Conservation (phyloP, 1,139 yeast genomes). For the Meyerozyma athensensis region DNA sequence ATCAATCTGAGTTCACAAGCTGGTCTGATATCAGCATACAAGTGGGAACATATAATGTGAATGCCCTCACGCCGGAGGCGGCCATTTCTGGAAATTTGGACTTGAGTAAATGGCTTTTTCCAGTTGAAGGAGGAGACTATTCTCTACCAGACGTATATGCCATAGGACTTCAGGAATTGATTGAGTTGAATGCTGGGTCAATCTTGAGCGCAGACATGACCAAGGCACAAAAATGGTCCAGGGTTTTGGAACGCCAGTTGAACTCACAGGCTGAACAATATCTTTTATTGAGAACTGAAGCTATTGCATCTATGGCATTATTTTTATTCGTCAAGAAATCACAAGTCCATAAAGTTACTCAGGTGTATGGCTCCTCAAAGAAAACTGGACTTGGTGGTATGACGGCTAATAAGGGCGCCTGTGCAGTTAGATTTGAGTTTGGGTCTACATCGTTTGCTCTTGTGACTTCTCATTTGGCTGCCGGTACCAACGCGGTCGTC, state of each 20-base stretch:
- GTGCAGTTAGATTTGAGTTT: conserved; percentile 74
- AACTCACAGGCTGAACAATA: conserved; percentile 38
- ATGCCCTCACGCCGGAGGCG: conserved; percentile 57
- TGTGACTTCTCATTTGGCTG: conserved; percentile 91
- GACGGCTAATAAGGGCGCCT: conserved; percentile 89
- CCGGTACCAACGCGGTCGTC: conserved; percentile 77
- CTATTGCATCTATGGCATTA: conserved; percentile 42
- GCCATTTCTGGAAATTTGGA: conserved; percentile 34
- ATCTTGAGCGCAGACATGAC: conserved; percentile 66
- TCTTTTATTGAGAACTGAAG: conserved; percentile 37
- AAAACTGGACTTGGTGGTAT: conserved; percentile 92
- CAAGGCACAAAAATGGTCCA: conserved; percentile 62
- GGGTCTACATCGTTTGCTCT: conserved; percentile 78
- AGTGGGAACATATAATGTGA: conserved; percentile 85
- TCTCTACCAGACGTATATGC: conserved; percentile 67
- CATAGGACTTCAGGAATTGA: conserved; percentile 88
- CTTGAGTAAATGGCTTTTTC: conserved; percentile 78
- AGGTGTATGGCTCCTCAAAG: conserved; percentile 74
- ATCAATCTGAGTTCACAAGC: conserved; percentile 56
- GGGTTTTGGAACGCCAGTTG: conserved; percentile 50
- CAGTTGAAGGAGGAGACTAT: conserved; percentile 47
- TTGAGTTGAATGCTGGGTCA: conserved; percentile 85
- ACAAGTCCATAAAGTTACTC: conserved; percentile 59
- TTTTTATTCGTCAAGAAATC: conserved; percentile 50
- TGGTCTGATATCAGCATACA: conserved; percentile 57